phyloP scores from a whole-genome alignment of 352 stramenopile species.

The Globisporangium spiculum region DNA sequence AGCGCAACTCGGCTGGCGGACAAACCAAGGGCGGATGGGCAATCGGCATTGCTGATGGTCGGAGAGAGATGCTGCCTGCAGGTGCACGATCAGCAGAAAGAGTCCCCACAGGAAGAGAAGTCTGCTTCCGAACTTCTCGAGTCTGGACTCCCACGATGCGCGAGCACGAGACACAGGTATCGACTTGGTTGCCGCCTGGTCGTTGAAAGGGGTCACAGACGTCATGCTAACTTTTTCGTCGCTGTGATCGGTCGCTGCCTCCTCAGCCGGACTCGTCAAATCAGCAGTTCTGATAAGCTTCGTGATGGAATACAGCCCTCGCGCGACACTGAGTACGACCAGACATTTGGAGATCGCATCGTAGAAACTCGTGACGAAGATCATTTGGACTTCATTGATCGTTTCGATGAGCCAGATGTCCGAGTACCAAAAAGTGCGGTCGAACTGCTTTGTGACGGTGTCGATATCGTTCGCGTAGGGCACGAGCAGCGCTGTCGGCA shows the following conservation, averaged over 20 bases:
- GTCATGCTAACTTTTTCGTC: background rate
- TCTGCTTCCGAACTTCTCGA: slow-evolving; percentile 16
- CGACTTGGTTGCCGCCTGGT: background rate
- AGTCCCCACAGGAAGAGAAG: slow-evolving; percentile 24
- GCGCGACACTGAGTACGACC: slow-evolving; percentile 28
- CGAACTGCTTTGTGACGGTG: slow-evolving; percentile 10
- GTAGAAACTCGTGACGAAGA: slow-evolving; percentile 20
- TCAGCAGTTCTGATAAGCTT: slow-evolving; percentile 14
- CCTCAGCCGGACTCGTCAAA: background rate
- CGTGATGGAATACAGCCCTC: slow-evolving; percentile 19
- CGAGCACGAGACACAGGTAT: background rate
- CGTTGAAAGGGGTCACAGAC: background rate
- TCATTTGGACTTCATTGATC: slow-evolving; percentile 24
- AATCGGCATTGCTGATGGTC: slow-evolving; percentile 19
- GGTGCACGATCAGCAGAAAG: slow-evolving; percentile 16
- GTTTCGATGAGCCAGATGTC: slow-evolving; percentile 27
- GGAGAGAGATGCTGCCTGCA: slow-evolving; percentile 14
- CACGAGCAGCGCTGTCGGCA: slow-evolving; percentile 20
- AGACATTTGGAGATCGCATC: slow-evolving; percentile 23
- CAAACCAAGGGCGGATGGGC: slow-evolving; percentile 27
- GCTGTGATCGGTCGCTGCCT: background rate
- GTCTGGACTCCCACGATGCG: background rate
- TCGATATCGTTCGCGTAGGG: slow-evolving; percentile 25
- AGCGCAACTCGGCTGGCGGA: slow-evolving; percentile 18
- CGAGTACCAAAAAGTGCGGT: slow-evolving; percentile 18